Evolutionary conservation across 805 yeast species (phyloP), one percentile per base, ranked within the genome.

Genomic region (Candida arabinofermentans): DNA sequence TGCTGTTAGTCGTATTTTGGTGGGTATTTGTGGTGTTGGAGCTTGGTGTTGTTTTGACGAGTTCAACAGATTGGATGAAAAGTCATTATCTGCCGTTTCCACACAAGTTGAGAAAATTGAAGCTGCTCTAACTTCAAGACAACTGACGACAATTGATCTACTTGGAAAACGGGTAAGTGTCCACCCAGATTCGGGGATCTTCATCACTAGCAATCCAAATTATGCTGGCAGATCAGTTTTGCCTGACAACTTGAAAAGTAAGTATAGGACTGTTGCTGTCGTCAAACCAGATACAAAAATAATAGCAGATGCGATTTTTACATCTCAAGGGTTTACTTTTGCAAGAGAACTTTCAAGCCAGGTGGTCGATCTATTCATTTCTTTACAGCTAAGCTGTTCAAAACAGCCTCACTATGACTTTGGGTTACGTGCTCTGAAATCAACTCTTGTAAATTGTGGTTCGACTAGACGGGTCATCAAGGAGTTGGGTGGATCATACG

Each of bases 21-120:
- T 77, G 18, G 98, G 98, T 36, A 68, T 89, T 8, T 81, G 90
- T 45, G 80, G 80, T 46, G 77, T 88, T 6, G 96, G 96, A 1
- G 83, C 89, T 1, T 91, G 96, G 96, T 95, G 90, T 4, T 91
- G 98, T 61, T 91, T 91, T 64, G 98, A 91, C 60, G 98, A 91
- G 59, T 90, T 91, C 55, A 91, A 91, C 55, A 70, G 98, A 47
- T 70, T 91, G 24, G 82, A 79, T 30, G 76, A 75, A 43, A 72
- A 71, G 12, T 83, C 82, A 44, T 65, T 91, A 36, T 87, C 96
- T 62, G 90, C 96, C 0, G 83, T 88, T 0, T 83, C 97, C 0
- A 77, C 91, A 0, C 87, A 83, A 52, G 72, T 91, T 21, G 95
- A 84, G 49, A 66, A 61, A 22, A 85, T 89, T 29, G 91, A 87